Base-by-base conservation (phyloP, 169 alveolate genomes). In the Eimeria brunetti region DNA sequence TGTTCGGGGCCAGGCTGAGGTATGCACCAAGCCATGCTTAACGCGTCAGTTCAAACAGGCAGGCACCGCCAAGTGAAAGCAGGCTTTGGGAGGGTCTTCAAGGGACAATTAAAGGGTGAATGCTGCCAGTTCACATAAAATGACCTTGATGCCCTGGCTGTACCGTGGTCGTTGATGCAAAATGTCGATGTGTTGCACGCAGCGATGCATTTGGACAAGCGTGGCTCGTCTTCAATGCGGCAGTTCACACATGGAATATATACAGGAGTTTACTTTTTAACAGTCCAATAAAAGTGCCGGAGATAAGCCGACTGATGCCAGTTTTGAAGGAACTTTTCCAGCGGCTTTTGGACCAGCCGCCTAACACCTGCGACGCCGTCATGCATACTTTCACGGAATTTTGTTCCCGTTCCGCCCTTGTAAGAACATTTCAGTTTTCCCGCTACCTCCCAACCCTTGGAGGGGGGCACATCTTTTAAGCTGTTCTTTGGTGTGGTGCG, bases 341-440 rank as follows among this genome's bases (percentile, higher is more conserved):
- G 30, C 58, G 83, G 93, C 93, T 86, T 60, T n/a, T 64, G 67
- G 93, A 86, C 46, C 93, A 86, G 53, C 83, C 93, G 46, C 64
- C 80, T 3, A 62, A 64, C 41, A 44, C 93, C 49, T 64, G 71
- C 83, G 93, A 60, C 46, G 71, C 22, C 7, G 93, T 64, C 49
- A 60, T 86, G 67, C 93, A 86, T 22, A 86, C 83, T 20, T 86
- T 86, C 81, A 86, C 93, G 83, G 83, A 60, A 33, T 86, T 86
- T 62, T 86, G 93, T 46, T 60, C 93, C 53, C 93, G 93, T 44
- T 71, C 93, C 41, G 93, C 93, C 69, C 93, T 86, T 41, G 93
- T 86, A 62, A 30, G 93, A 36, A n/a, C 36, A 36, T 53, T 53
- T 56, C 2, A 60, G 18, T 16, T 83, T 56, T 5, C 76, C 90